Evolutionary conservation across 2,329 filamentous ascomycete genomes (phyloP), one percentile per base, ranked within the genome.

Genomic region (Hansfordia pulvinata): DNA sequence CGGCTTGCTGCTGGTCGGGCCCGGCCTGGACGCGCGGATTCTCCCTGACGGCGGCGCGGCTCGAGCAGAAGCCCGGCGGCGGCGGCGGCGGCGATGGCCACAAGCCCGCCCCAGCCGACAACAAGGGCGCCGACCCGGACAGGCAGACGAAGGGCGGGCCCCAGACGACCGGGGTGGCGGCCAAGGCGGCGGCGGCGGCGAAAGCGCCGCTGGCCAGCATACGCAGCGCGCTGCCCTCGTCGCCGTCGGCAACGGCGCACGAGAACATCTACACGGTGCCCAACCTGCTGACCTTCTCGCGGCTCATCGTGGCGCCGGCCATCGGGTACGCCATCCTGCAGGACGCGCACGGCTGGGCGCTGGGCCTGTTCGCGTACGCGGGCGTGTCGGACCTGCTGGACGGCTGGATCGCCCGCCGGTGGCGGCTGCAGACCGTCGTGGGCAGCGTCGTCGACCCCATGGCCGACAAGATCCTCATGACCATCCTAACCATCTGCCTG

Each of bases 241-340:
- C n/a, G 8, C 31, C 42, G 14, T 37, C 44, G n/a, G 30, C 47
- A 19, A 49, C 49, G 22, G 35, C 60, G 7, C 82, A 77, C 48
- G 90, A 98, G 55, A 85, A 98, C 47, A 93, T 98, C 46, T 94
- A 93, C 59, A 98, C 84, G 19, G 47, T 98, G n/a, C 90, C 90
- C 20, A 98, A 98, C 49, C 64, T 93, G 34, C 67, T 98, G 28
- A 98, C 90, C 2, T 76, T 88, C 38, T 82, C 84, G 3, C 80
- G 90, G 3, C 70, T 98, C 20, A 49, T 82, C 26, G 78, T 82
- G 2, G 82, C 90, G 1, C 90, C 90, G 0, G 62, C 80, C 17
- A 73, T 94, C 24, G 90, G 88, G 30, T 96, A 93, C 49, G 71
- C 90, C 13, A 76, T 98, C 31, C 64, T 96, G 3, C 70, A 92